Conservation (phyloP, 306 rosid genomes). For the Castanea crenata region DNA sequence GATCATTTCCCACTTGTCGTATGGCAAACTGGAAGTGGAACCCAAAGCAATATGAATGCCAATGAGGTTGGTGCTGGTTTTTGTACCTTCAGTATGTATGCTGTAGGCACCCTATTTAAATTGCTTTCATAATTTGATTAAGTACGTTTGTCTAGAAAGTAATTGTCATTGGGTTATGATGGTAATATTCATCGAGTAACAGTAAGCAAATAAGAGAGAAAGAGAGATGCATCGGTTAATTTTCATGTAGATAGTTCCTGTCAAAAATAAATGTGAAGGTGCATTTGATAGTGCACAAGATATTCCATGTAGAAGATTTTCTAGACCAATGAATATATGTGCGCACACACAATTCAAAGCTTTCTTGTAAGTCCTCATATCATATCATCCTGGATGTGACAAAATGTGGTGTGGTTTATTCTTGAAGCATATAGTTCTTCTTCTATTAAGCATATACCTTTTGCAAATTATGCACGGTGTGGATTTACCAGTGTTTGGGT, state of each 20-base stretch:
- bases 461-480: too few relatives aligned
- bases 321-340: background rate
- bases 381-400: background rate
- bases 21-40: slow-evolving; percentile 99
- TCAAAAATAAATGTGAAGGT: background rate
- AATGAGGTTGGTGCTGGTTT: slow-evolving; percentile 57
- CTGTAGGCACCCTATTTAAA: background rate
- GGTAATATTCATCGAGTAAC: background rate
- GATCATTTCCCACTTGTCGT: slow-evolving; percentile 96
- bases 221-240: background rate
- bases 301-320: background rate
- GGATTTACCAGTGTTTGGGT: too few relatives aligned
- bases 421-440: too few relatives aligned
- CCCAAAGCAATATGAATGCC: slow-evolving; percentile 99
- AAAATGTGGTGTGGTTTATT: background rate
- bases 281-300: background rate
- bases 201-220: background rate
- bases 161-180: background rate
- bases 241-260: background rate
- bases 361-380: background rate
- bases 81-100: background rate
- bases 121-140: background rate
- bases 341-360: background rate
- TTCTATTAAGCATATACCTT: too few relatives aligned
- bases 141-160: background rate